Evolutionary conservation across 148 eudicot genomes (phyloP).

Genomic region (Hydrangea macrophylla): DNA sequence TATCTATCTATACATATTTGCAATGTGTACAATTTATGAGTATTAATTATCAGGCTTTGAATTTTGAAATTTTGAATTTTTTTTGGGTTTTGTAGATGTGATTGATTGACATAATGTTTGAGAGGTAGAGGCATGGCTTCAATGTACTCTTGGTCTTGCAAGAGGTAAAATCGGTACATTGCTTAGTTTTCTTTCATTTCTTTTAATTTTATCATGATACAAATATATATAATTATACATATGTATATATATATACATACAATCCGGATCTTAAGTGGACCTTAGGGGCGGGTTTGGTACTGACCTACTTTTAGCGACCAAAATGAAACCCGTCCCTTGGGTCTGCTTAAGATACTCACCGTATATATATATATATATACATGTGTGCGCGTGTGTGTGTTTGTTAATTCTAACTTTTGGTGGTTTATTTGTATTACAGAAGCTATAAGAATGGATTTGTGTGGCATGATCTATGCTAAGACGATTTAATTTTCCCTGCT

Average conservation of each 20-base stretch:
- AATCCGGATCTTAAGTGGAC: too few species aligned
- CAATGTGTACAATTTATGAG: background rate
- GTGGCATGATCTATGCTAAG: slow-evolving; percentile 94
- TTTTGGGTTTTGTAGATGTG: slow-evolving; percentile 53
- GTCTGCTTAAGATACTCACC: too few species aligned
- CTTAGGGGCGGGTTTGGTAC: too few species aligned
- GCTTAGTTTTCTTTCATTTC: background rate
- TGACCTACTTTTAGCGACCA: too few species aligned
- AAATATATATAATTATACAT: too few species aligned
- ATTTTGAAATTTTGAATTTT: background rate
- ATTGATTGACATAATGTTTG: slow-evolving; percentile 70
- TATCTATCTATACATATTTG: background rate
- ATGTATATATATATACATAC: too few species aligned
- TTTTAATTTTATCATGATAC: background rate
- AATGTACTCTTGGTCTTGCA: slow-evolving; percentile 95
- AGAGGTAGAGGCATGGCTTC: slow-evolving; percentile 96
- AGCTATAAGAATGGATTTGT: slow-evolving; percentile 95
- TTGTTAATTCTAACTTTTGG: too few species aligned
- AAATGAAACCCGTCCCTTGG: too few species aligned
- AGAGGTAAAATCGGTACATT: slow-evolving; percentile 50
- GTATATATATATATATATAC: too few species aligned
- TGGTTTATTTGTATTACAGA: slow-evolving; percentile 38
- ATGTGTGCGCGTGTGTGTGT: too few species aligned
- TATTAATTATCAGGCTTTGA: slow-evolving; percentile 1
- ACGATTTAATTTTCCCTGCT: slow-evolving; percentile 79